Percentiles rank a stretch among this genome's conserved stretches.
phyloP scores from a whole-genome alignment of 352 stramenopile species.

The Phytophthora citricola region DNA sequence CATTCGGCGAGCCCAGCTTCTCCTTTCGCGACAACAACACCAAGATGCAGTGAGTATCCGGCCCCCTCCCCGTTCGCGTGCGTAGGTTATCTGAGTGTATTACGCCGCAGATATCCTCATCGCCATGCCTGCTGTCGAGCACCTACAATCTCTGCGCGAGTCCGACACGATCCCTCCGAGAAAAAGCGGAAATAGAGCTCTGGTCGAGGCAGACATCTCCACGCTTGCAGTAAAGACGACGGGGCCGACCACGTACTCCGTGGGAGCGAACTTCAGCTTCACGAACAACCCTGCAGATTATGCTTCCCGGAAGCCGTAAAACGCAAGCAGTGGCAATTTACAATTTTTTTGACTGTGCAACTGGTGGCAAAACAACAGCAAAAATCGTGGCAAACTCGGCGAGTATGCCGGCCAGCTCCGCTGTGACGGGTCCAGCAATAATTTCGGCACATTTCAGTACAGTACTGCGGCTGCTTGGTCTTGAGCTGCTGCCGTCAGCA shows the following conservation, averaged over 20 bases:
- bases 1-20: not conserved
- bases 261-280: conserved; percentile 17
- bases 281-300: conserved; percentile 4
- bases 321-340: conserved; percentile 15
- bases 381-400: too few relatives aligned
- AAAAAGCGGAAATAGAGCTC: conserved; percentile 16
- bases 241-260: conserved; percentile 2
- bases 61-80: not conserved
- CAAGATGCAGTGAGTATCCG: too few relatives aligned
- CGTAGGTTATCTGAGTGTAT: not conserved
- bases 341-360: conserved; percentile 1
- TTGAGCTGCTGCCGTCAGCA: conserved; percentile 5
- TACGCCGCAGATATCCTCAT: not conserved
- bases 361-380: not conserved
- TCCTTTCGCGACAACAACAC: not conserved
- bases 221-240: not conserved
- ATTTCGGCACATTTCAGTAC: too few relatives aligned
- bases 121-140: not conserved
- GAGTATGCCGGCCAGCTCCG: too few relatives aligned
- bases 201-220: not conserved
- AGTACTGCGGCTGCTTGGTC: too few relatives aligned
- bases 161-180: not conserved
- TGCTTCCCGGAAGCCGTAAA: not conserved
- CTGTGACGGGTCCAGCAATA: too few relatives aligned
- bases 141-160: not conserved